phyloP scores from a whole-genome alignment of 1,139 yeast species.

The Blastobotrys capitulatus region DNA sequence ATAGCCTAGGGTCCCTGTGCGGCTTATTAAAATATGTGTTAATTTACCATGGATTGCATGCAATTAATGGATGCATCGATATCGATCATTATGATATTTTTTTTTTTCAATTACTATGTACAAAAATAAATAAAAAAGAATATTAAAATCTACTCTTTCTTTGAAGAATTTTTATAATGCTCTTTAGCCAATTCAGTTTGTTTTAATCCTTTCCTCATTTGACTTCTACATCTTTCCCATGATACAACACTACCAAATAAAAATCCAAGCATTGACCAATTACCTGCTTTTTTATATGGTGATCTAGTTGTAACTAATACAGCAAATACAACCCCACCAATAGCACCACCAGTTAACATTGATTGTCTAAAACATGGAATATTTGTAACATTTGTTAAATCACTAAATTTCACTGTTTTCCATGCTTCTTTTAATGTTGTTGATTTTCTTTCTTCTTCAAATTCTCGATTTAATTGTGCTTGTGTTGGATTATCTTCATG shows the following conservation, averaged over 20 bases:
- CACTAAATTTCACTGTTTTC: slow-evolving; percentile 34
- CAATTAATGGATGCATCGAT: no score
- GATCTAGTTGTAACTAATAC: slow-evolving; percentile 58
- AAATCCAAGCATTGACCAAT: slow-evolving; percentile 84
- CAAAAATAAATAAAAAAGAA: not conserved
- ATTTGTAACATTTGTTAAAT: slow-evolving; percentile 53
- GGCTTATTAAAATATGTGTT: no score
- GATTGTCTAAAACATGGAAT: slow-evolving; percentile 93
- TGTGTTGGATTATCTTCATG: slow-evolving; percentile 26
- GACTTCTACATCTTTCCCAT: slow-evolving; percentile 88
- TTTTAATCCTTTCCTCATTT: slow-evolving; percentile 56
- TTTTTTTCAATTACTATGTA: not conserved
- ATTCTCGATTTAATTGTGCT: slow-evolving; percentile 8
- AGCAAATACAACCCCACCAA: slow-evolving; percentile 74
- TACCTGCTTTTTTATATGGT: slow-evolving; percentile 54
- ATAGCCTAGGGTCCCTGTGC: no score
- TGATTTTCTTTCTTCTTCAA: slow-evolving; percentile 14
- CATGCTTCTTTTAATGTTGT: slow-evolving; percentile 24
- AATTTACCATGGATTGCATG: no score
- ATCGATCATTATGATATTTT: no score
- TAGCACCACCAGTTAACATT: slow-evolving; percentile 77
- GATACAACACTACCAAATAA: slow-evolving; percentile 75
- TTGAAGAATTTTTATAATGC: slow-evolving; percentile 3
- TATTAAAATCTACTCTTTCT: not conserved
- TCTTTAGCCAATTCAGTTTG: slow-evolving; percentile 9